Percentiles rank a stretch among this genome's conserved stretches.
Evolutionary conservation across 2,329 filamentous ascomycete species (phyloP).

Genomic region (Aspergillus jensenii): DNA sequence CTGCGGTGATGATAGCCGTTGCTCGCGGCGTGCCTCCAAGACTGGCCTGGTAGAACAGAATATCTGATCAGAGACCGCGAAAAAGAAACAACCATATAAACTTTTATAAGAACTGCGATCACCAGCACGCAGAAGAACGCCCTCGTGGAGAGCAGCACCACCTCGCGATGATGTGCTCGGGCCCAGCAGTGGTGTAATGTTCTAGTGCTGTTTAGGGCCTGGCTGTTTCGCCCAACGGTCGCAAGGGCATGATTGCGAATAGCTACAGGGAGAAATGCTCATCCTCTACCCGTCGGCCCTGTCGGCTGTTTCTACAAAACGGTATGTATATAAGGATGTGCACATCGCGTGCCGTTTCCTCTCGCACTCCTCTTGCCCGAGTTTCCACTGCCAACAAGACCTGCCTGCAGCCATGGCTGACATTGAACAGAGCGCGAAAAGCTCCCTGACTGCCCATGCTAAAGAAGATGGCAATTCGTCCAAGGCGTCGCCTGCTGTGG

Average conservation of each 20-base stretch:
- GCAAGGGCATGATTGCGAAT: conserved; percentile 10
- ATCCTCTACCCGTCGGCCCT: not conserved
- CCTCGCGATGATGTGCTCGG: conserved; percentile 25
- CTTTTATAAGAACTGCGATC: not conserved
- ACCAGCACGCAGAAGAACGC: too few species aligned
- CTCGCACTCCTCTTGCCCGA: not conserved
- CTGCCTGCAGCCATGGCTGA: conserved; percentile 16
- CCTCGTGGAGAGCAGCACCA: not conserved
- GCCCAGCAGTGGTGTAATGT: conserved; percentile 20
- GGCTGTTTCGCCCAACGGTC: not conserved
- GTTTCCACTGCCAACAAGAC: not conserved
- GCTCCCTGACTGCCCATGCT: not conserved
- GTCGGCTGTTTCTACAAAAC: not conserved
- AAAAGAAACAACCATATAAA: not conserved
- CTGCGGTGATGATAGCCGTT: too few species aligned
- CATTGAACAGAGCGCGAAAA: conserved; percentile 22
- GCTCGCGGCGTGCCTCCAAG: too few species aligned
- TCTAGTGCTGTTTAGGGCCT: conserved; percentile 4
- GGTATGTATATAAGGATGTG: conserved; percentile 8
- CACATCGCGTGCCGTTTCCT: not conserved
- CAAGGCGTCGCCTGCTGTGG: conserved; percentile 17
- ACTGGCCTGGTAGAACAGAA: not conserved
- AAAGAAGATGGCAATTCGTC: conserved; percentile 13
- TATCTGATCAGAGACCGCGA: not conserved
- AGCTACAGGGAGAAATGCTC: conserved; percentile 7